Conservation (phyloP, 2,329 filamentous ascomycete species). For the Talaromyces verruculosus region DNA sequence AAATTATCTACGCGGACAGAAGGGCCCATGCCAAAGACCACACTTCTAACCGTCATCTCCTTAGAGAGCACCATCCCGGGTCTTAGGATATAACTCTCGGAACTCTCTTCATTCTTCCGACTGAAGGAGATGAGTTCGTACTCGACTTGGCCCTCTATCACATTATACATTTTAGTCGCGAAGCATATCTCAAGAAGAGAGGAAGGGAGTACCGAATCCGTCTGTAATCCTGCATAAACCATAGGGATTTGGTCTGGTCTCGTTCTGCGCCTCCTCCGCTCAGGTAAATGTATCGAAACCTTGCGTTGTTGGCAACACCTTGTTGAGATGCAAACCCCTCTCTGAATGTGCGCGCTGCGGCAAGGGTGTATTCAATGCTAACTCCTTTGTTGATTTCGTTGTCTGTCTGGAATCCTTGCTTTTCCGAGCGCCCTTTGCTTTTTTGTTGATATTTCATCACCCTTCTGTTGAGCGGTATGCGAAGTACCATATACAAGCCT, state of each 20-base stretch:
- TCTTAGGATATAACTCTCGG: neutral
- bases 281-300: constrained; percentile 48
- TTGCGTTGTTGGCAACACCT: constrained; percentile 23
- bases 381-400: neutral
- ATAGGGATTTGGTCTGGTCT: constrained; percentile 41
- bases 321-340: neutral
- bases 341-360: neutral
- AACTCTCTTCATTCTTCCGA: neutral
- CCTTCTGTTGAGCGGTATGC: neutral
- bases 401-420: neutral
- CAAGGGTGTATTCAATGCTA: neutral
- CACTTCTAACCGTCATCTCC: neutral
- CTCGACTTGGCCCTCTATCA: neutral
- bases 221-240: constrained; percentile 34
- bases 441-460: neutral
- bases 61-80: neutral
- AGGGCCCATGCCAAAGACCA: neutral
- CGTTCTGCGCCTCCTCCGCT: constrained; percentile 41
- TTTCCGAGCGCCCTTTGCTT: neutral
- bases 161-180: neutral
- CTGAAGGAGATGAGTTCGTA: neutral
- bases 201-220: constrained; percentile 8
- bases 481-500: neutral
- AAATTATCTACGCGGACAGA: neutral
- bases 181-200: neutral